Conservation (phyloP, 352 stramenopile species). For the Saprolegnia diclina region DNA sequence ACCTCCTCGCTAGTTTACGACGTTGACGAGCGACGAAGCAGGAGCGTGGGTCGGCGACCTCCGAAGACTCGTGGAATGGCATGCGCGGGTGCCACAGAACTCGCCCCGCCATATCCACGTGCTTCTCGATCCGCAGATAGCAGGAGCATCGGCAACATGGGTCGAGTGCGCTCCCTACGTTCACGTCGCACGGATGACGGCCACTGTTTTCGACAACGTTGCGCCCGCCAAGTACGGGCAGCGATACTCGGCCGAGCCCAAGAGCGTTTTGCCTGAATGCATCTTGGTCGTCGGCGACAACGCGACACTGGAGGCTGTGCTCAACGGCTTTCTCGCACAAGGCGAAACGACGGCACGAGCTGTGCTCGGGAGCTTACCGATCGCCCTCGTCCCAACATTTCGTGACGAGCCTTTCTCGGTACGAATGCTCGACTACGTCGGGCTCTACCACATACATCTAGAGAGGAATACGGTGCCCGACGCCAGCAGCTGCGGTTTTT, state of each 20-base stretch:
- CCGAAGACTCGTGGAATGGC: slow-evolving; percentile 14
- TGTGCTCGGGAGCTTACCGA: too few relatives aligned
- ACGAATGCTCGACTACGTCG: too few relatives aligned
- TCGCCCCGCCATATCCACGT: slow-evolving; percentile 6
- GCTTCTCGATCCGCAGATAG: not conserved
- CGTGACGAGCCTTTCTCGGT: too few relatives aligned
- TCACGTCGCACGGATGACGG: not conserved
- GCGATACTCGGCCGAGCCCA: too few relatives aligned
- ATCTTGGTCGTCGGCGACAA: not conserved
- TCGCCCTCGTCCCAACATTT: too few relatives aligned
- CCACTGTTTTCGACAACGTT: not conserved
- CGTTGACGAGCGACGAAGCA: not conserved
- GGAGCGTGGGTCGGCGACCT: slow-evolving; percentile 6
- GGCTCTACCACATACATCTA: too few relatives aligned
- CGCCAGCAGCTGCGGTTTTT: too few relatives aligned
- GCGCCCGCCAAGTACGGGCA: not conserved
- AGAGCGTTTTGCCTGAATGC: not conserved
- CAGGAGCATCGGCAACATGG: not conserved
- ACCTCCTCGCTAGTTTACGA: not conserved
- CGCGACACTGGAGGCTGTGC: not conserved
- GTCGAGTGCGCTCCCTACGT: not conserved
- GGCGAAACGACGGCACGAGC: not conserved
- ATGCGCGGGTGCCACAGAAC: slow-evolving; percentile 5
- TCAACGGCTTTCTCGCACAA: slow-evolving; percentile 6
- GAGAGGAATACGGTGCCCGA: too few relatives aligned